These are phyloP conservation scores for Tetraselmis striata DNA, from an alignment of 139 green algal species.

Conservation along the genomic window DNA sequence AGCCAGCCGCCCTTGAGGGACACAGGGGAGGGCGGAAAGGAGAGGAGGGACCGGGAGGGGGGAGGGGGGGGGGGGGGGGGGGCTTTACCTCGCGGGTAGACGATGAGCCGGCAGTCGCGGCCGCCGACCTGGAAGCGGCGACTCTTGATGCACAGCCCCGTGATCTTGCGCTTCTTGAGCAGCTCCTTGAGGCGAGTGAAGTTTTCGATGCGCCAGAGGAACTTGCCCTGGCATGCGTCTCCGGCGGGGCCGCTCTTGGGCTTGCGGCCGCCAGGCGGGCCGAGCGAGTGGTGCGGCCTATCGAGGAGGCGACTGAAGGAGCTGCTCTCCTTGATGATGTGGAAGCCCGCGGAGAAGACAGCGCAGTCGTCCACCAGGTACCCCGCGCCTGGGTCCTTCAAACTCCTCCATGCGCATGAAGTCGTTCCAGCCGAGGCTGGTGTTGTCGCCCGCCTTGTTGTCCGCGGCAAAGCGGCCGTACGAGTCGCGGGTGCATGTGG, in stretches of 20 bases:
- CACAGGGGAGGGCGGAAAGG: neutral
- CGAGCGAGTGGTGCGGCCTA: neutral
- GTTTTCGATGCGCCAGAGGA: slow-evolving; percentile 65
- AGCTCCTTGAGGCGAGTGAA: slow-evolving; percentile 72
- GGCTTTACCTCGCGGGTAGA: slow-evolving; percentile 53
- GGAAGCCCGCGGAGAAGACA: slow-evolving; percentile 47
- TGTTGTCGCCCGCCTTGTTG: slow-evolving; percentile 57
- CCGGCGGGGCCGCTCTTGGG: slow-evolving; percentile 16
- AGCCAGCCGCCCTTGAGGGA: neutral
- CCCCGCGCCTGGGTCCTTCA: slow-evolving; percentile 7
- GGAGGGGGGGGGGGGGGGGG: neutral
- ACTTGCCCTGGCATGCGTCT: slow-evolving; percentile 45
- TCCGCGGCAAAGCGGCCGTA: slow-evolving; percentile 63
- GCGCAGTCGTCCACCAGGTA: slow-evolving; percentile 41
- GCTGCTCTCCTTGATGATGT: slow-evolving; percentile 60
- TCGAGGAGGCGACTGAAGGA: slow-evolving; percentile 30
- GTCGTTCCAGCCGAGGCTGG: slow-evolving; percentile 70
- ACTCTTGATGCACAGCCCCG: slow-evolving; percentile 67
- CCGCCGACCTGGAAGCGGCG: slow-evolving; percentile 52
- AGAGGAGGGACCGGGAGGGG: neutral
- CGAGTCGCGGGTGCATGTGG: slow-evolving; percentile 52
- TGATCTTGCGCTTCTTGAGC: slow-evolving; percentile 77
- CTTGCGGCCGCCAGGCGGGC: slow-evolving; percentile 16
- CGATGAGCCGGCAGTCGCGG: slow-evolving; percentile 57
- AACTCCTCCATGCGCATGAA: slow-evolving; percentile 57